A percentile compares a stretch with the other conserved stretches of the same genome.
These are phyloP conservation scores for Byssothecium circinans DNA, from an alignment of 2,329 filamentous ascomycete genomes.

Conservation along the genomic window DNA sequence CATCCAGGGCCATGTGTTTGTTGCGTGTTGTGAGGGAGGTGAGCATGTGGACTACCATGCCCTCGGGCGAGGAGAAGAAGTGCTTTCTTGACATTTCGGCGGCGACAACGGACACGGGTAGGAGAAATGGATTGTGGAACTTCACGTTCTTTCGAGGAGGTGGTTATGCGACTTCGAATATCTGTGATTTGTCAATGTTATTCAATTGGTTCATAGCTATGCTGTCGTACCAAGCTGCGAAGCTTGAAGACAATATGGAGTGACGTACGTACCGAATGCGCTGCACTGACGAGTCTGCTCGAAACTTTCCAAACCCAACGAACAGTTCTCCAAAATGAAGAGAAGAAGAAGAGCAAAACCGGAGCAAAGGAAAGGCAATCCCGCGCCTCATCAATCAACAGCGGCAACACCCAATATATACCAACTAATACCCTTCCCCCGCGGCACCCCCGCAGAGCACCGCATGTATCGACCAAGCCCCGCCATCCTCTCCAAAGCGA, in stretches of 20 bases:
- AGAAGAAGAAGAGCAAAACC: too few relatives aligned
- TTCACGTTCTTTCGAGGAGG: neutral
- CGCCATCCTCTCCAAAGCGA: too few relatives aligned
- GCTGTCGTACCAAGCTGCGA: neutral
- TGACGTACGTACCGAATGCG: neutral
- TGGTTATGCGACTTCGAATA: neutral
- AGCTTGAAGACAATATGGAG: too few relatives aligned
- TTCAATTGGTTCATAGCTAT: neutral
- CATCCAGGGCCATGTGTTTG: constrained; percentile 47
- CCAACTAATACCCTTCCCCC: constrained; percentile 16
- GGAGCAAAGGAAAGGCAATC: constrained; percentile 1
- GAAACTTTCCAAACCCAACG: neutral
- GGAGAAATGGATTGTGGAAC: neutral
- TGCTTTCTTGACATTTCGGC: constrained; percentile 57
- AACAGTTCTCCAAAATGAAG: too few relatives aligned
- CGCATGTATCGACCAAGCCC: constrained; percentile 23
- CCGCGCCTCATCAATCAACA: constrained; percentile 6
- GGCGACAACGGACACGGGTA: too few relatives aligned
- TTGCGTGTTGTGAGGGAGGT: constrained; percentile 52
- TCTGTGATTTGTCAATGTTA: constrained; percentile 2
- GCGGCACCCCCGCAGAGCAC: constrained; percentile 13
- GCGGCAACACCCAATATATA: constrained; percentile 22
- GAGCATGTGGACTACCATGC: constrained; percentile 54
- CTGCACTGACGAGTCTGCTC: too few relatives aligned
- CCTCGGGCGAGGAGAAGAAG: constrained; percentile 55